Base-by-base conservation (phyloP, 106 monocot genomes). In the Allium fistulosum region DNA sequence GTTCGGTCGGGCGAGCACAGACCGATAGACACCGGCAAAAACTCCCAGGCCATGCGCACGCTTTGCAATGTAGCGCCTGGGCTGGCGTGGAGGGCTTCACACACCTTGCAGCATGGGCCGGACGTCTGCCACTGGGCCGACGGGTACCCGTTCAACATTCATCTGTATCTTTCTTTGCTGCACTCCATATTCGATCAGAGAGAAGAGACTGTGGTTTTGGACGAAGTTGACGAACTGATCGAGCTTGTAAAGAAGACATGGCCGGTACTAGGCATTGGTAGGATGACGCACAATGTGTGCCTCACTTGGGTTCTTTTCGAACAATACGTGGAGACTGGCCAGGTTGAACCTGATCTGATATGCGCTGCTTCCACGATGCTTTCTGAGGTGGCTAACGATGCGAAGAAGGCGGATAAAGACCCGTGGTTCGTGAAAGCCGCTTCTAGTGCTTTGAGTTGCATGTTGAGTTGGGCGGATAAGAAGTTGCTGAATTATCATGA, bases 201-300 rank as follows among this genome's bases (percentile, higher is more conserved):
- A 6, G 80, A 84, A 9, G 80, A 77, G 51, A 73, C 77, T 2
- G 69, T 76, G 3, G 76, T 84, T 14, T 22, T 82, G 11, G 80
- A 84, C 26, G 84, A 84, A 56, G 77, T 84, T 4, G 84, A 84
- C 18, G 80, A 84, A 67, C 50, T 84, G 11, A 28, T 84, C 0
- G 84, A 84, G 84, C 70, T 84, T 17, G 74, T 84, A 66, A 77
- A 71, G 62, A 84, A 67, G 73, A 80, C 84, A 13, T 84, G 84
- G 84, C 2, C 61, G 2, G 60, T 57, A 17, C 22, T 84, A 15
- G 84, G 84, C 12, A 69, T 84, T 17, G 80, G 78, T 53, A 71
- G 72, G 62, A 51, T 69, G 74, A 61, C 77, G 10, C 86, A 87
- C 67, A 77, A 83, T 53, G 70, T 83, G n/a, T 80, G 86, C 71